Evolutionary conservation across 2,329 filamentous ascomycete species (phyloP), one percentile per base, ranked within the genome.

Genomic region (Verticillium albo-atrum): DNA sequence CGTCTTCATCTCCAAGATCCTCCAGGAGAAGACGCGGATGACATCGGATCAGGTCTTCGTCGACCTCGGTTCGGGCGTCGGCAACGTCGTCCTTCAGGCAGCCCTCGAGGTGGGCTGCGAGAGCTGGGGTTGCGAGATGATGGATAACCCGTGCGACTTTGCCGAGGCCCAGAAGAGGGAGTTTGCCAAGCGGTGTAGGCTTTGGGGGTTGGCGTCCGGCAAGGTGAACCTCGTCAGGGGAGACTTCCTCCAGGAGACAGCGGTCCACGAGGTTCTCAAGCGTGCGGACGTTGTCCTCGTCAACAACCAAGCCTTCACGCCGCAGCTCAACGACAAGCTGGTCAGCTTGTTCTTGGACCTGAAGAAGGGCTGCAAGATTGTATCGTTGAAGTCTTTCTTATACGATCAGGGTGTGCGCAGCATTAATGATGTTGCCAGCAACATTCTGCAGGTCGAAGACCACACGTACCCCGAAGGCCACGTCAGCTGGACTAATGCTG

Each of bases 291-390:
- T 98, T n/a, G 86, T 99, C 20, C 83, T 99, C 27, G 94, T 98
- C 68, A 99, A 99, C 79, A 99, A 99, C 76, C 93, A 98, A 75
- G 95, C 92, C 2, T 99, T 99, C 75, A 93, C 89, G 6, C 89
- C 93, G 15, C 83, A 89, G 66, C 84, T 97, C 58, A 99, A 98
- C 75, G 89, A 91, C 69, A 85, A 87, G 62, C 80, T 99, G 53
- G 86, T 94, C 65, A 87, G 91, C 67, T 91, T 96, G 78, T 98
- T 99, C 69, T 79, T 99, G 61, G 95, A 99, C 69, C 79, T 98
- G 63, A 98, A 97, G 75, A 83, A 90, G 58, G 94, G 94, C 3
- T 93, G 90, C 74, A 89, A 90, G 73, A 90, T 99, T 59, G 89
- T 98, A 50, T 97, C 92, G 56, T 82, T 99, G 61, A 96, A 95